Evolutionary conservation across 2,329 filamentous ascomycete species (phyloP).

Genomic region (Aspergillus fumigatiaffinis): DNA sequence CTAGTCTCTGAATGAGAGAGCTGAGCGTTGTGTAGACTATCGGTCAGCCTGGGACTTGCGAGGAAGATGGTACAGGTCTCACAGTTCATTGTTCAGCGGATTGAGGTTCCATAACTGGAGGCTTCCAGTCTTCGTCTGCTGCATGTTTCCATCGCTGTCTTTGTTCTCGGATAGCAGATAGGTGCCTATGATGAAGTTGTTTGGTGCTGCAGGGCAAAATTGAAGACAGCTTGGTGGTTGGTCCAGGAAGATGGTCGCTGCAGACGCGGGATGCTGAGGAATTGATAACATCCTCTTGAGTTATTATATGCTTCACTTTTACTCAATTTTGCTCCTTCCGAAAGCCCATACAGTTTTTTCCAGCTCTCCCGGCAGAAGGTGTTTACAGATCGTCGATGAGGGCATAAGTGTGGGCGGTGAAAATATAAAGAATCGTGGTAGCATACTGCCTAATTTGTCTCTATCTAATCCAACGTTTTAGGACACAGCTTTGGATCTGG

Average conservation of each 20-base stretch:
- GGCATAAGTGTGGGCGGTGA: background rate
- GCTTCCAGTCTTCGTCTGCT: conserved; percentile 69
- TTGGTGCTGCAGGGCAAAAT: conserved; percentile 45
- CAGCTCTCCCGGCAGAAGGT: background rate
- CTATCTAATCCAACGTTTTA: background rate
- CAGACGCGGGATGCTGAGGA: conserved; percentile 26
- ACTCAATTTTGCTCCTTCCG: background rate
- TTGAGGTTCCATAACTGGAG: conserved; percentile 62
- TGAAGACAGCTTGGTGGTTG: conserved; percentile 45
- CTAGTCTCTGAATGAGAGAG: conserved; percentile 54
- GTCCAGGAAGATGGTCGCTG: conserved; percentile 36
- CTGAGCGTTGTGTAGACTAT: conserved; percentile 36
- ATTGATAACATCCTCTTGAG: background rate
- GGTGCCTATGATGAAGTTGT: conserved; percentile 76
- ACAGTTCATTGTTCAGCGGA: conserved; percentile 25
- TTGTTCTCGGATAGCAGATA: conserved; percentile 60
- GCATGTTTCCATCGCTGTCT: conserved; percentile 21
- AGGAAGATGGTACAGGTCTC: background rate
- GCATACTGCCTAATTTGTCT: background rate
- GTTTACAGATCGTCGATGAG: background rate
- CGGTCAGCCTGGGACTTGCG: background rate
- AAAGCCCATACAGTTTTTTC: background rate
- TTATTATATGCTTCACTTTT: background rate
- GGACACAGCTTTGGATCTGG: background rate
- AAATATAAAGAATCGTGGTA: background rate